Base-by-base conservation (phyloP, 352 stramenopile species). In the Phytopythium aichiense region DNA sequence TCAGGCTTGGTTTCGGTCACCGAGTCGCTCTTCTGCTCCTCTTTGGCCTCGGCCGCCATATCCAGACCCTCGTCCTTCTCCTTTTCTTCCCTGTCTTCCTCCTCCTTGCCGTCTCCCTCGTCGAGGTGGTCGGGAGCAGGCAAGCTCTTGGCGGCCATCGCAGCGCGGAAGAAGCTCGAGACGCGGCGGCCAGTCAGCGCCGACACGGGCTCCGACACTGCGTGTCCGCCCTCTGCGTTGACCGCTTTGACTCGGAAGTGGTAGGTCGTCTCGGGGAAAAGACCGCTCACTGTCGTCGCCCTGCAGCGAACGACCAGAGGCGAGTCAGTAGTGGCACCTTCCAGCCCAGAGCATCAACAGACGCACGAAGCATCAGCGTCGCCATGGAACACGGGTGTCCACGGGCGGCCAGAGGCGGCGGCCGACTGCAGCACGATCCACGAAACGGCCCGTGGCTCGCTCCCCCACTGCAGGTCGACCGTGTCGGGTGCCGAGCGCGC, bases 141-240 rank as follows among this genome's bases (percentile, higher is more conserved):
- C 30, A 30, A 1, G 31, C 11, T 42, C 51, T 40, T 40, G 16
- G 31, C 51, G 12, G 51, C 37, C 9, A 58, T 30, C 11, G 37
- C 25, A 12, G 53, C 35, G 15, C 53, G 58, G 18, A 64, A 58
- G 23, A 64, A 58, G 7, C 33, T 59, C 49, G 35, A 58, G 35
- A 58, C 22, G 4, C 53, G 53, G 2, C 53, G 53, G 16, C 25
- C 25, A 5, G 53, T 58, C 13, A 58, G 18, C 22, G n/a, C 37
- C 13, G 37, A 50, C 37, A 58, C 23, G 3, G 53, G 35, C 13
- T 46, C 35, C 9, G 53, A 58, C 22, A 50, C 11, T 13, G 22
- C 53, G n/a, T 38, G 53, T 13, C 25, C 33, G 23, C 53, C 37
- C 11, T 48, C 22, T 1, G 33, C 16, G 53, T 58, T 35, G 9